A percentile compares a stretch with the other conserved stretches of the same genome.
These are phyloP conservation scores for Trichosporon sp. DNA, from an alignment of 1,284 basidiomycete species.

Conservation along the genomic window DNA sequence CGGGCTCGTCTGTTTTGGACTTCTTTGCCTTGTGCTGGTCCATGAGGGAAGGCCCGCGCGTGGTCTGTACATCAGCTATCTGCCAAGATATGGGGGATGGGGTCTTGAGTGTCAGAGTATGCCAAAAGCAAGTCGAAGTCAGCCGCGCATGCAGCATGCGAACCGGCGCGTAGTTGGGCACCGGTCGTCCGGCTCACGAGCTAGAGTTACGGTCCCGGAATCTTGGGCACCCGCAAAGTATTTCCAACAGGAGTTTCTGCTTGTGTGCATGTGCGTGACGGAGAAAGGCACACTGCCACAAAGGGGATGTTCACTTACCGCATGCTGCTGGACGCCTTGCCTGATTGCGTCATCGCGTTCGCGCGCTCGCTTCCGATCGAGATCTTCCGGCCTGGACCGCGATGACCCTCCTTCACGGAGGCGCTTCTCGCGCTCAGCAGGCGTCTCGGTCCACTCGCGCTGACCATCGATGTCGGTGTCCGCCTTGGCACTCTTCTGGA, in stretches of 20 bases:
- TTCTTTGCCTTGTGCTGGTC: slow-evolving; percentile 64
- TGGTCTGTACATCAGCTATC: slow-evolving; percentile 59
- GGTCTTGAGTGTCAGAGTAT: background rate
- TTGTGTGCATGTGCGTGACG: background rate
- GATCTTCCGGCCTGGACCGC: slow-evolving; percentile 65
- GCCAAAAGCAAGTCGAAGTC: background rate
- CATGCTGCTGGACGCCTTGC: slow-evolving; percentile 74
- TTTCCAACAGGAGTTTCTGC: background rate
- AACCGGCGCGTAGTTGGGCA: background rate
- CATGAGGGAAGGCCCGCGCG: slow-evolving; percentile 70
- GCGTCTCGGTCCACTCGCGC: slow-evolving; percentile 90
- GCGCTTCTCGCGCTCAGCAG: slow-evolving; percentile 78
- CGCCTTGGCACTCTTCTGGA: slow-evolving; percentile 49
- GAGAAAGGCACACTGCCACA: background rate
- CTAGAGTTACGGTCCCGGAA: slow-evolving; percentile 8
- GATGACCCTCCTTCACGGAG: slow-evolving; percentile 74
- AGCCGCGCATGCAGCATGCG: background rate
- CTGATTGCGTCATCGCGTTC: slow-evolving; percentile 69
- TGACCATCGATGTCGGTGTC: slow-evolving; percentile 57
- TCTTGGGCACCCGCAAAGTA: background rate
- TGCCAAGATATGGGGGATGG: background rate
- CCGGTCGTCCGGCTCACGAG: background rate
- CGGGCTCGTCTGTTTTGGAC: slow-evolving; percentile 55
- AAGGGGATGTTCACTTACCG: slow-evolving; percentile 60
- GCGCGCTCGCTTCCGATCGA: slow-evolving; percentile 60